These are phyloP conservation scores for Talaromyces sp. DNA, from an alignment of 2,329 filamentous ascomycete genomes.

Conservation along the genomic window DNA sequence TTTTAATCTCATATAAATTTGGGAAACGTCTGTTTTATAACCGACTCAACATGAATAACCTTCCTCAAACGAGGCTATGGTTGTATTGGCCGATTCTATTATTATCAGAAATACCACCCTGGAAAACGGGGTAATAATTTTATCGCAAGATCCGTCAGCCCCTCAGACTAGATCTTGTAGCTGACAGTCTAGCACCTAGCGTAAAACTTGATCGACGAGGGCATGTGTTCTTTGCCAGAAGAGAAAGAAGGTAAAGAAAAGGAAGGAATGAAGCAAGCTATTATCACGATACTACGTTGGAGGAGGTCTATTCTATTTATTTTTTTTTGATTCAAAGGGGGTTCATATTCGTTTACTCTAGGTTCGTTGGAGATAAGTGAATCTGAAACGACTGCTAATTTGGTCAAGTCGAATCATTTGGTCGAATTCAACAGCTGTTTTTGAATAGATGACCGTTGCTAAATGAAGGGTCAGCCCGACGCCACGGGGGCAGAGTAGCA, in stretches of 20 bases:
- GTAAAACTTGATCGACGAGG: not conserved
- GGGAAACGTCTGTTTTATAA: slow-evolving; percentile 2
- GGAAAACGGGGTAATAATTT: not conserved
- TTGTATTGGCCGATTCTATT: not conserved
- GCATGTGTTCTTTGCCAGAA: not conserved
- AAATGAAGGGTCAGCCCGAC: slow-evolving; percentile 6
- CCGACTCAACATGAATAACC: not conserved
- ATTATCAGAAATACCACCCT: not conserved
- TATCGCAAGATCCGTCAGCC: not conserved
- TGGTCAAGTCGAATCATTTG: not conserved
- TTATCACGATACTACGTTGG: not conserved
- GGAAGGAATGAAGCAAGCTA: not conserved
- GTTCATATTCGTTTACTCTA: not conserved
- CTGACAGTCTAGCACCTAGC: not conserved
- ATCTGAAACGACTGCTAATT: not conserved
- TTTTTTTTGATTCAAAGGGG: not conserved
- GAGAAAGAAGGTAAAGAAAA: not conserved
- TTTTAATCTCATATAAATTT: not conserved
- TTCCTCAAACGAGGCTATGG: not conserved
- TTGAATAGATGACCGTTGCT: slow-evolving; percentile 5
- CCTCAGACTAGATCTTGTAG: not conserved
- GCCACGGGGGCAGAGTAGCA: slow-evolving; percentile 4
- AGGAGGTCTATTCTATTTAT: not conserved
- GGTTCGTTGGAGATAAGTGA: not conserved
- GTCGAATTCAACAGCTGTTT: not conserved